Evolutionary conservation across 306 rosid genomes (phyloP).

Genomic region (Dryas drummondii): DNA sequence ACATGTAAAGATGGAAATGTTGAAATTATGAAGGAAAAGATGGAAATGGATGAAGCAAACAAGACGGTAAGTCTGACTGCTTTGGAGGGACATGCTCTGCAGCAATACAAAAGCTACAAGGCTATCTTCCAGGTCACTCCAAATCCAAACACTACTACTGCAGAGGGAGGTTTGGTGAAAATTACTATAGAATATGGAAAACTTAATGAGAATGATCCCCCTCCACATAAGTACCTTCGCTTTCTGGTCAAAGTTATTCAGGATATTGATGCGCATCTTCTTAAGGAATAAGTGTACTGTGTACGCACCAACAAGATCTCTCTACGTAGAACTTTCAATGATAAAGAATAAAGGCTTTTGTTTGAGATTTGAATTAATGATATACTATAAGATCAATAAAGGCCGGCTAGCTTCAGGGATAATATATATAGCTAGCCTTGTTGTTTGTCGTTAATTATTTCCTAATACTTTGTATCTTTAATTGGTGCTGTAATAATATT

Average conservation of each 20-base stretch:
- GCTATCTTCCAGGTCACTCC: background rate
- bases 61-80: background rate
- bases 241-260: background rate
- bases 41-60: conserved; percentile 26
- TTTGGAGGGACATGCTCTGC: conserved; percentile 16
- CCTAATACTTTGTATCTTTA: no score
- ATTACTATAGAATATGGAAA: conserved; percentile 21
- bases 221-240: conserved; percentile 19
- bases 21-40: conserved; percentile 22
- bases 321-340: no score
- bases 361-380: no score
- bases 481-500: no score
- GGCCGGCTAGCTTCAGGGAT: no score
- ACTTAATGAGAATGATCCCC: background rate
- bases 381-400: no score
- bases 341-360: no score
- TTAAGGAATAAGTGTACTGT: background rate
- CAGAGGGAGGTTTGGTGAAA: background rate
- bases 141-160: background rate
- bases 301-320: no score
- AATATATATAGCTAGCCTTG: no score
- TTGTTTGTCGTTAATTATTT: no score
- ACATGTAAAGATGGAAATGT: background rate
- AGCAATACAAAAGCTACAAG: conserved; percentile 5
- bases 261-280: conserved; percentile 22